Base-by-base conservation (phyloP, 2,329 filamentous ascomycete genomes). In the Cladobotryum protrusum region DNA sequence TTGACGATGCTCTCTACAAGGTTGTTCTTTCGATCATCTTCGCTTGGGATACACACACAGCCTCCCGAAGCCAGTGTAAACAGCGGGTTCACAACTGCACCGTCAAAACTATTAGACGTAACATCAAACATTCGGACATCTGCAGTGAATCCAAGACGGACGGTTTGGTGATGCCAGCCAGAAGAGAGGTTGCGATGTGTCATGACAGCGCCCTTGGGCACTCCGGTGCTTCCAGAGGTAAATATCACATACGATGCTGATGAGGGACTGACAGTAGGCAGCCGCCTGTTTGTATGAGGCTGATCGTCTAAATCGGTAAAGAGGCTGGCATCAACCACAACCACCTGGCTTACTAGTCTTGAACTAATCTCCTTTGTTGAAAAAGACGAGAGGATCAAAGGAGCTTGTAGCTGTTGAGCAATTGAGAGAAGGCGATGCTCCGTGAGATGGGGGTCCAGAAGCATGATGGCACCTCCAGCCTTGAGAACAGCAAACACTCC, bases 191-290 rank as follows among this genome's bases (percentile, higher is more conserved):
- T 69, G 18, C 56, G 60, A 48, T 74, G 71, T 4, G 67, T 65
- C 45, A 73, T 63, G 13, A 76, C 67, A 13, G 77, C 74, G 15
- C 76, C 76, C 59, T 81, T 81, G 1, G 77, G 77, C 9, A 63
- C 62, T 9, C 74, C 74, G 1, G 74, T 77, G n/a, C 71, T 75
- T 17, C 74, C 74, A 17, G 73, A 76, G 29, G 74, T 77, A 56
- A 75, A 76, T 59, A 76, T 74, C 54, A 75, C 72, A 20, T 58
- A 58, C 4, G 48, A 48, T 14, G 51, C 48, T 12, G 39, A 48
- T 2, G 36, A 24, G 2, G 52, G 32, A 4, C 42, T 32, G 18
- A 19, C n/a, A 18, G 19, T 39, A 24, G 24, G 24, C 6, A 29
- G 6, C 3, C 11, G 24, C 6, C 24, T 29, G 11, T 29, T 9